A percentile compares a stretch with the other conserved stretches of the same genome.
These are phyloP conservation scores for Metschnikowia amazonensis DNA, from an alignment of 805 yeast genomes.

Conservation along the genomic window DNA sequence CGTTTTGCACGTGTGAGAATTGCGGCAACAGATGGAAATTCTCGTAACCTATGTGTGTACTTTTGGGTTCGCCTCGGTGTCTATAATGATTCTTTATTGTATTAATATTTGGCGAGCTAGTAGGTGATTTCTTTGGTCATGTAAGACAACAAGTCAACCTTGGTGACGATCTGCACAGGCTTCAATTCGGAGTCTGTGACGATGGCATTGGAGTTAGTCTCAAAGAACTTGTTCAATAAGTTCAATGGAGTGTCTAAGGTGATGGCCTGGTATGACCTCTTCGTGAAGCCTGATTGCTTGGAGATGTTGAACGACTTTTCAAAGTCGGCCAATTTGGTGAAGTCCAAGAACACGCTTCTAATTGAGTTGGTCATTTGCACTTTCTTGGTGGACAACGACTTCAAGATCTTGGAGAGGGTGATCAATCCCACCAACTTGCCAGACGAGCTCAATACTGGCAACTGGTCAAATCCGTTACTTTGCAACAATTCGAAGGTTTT, in stretches of 20 bases:
- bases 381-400: slow-evolving; percentile 58
- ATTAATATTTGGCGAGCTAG: slow-evolving; percentile 6
- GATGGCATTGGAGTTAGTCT: slow-evolving; percentile 78
- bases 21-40: slow-evolving; percentile 99
- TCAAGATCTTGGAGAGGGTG: slow-evolving; percentile 69
- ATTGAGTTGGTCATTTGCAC: slow-evolving; percentile 55
- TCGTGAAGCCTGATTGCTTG: slow-evolving; percentile 51
- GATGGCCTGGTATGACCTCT: slow-evolving; percentile 64
- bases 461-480: slow-evolving; percentile 77
- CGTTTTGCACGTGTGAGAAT: slow-evolving; percentile 95
- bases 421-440: slow-evolving; percentile 72
- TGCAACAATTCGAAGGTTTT: slow-evolving; percentile 67
- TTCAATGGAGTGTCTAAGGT: slow-evolving; percentile 61
- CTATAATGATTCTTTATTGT: slow-evolving; percentile 1
- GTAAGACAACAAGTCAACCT: slow-evolving; percentile 71
- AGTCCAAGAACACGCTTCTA: slow-evolving; percentile 62
- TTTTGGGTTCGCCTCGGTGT: not conserved
- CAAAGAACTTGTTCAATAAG: slow-evolving; percentile 74
- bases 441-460: slow-evolving; percentile 63
- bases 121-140: slow-evolving; percentile 33
- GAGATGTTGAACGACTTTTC: slow-evolving; percentile 61
- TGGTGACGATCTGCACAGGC: slow-evolving; percentile 82
- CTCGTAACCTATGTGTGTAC: slow-evolving; percentile 41
- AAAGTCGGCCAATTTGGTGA: slow-evolving; percentile 65
- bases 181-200: slow-evolving; percentile 67